Conservation (phyloP, 345 rosid genomes). For the Gossypium sturtianum region DNA sequence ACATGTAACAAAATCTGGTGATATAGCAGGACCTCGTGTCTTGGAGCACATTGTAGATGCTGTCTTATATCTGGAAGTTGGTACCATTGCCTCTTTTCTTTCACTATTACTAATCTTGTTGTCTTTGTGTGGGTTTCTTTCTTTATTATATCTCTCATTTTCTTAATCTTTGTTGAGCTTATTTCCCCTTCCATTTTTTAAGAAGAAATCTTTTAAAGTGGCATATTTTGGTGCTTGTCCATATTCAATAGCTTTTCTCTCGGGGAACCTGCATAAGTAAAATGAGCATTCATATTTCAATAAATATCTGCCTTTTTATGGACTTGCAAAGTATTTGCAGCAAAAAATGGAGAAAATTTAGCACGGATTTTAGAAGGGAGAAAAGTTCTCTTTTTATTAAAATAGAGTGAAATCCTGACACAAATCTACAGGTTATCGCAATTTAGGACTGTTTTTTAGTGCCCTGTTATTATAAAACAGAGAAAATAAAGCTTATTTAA, state of each 20-base stretch:
- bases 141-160: not conserved
- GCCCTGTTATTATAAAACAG: not conserved
- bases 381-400: not conserved
- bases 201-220: not conserved
- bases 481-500: not conserved
- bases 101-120: slow-evolving; percentile 13
- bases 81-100: slow-evolving; percentile 27
- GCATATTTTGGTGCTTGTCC: not conserved
- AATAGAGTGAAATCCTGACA: not conserved
- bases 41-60: slow-evolving; percentile 99
- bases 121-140: not conserved
- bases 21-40: slow-evolving; percentile 95
- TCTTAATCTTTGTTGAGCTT: slow-evolving; percentile 2
- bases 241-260: not conserved
- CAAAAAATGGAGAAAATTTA: not conserved
- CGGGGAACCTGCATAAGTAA: not conserved
- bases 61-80: slow-evolving; percentile 87
- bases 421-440: not conserved
- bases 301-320: not conserved
- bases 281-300: not conserved
- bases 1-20: slow-evolving; percentile 89
- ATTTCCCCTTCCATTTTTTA: not conserved
- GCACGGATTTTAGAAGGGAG: not conserved
- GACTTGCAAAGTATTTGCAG: not conserved
- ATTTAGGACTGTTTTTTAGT: not conserved